Conservation (phyloP, 2,329 filamentous ascomycete species). For the Fusarium camptoceras region DNA sequence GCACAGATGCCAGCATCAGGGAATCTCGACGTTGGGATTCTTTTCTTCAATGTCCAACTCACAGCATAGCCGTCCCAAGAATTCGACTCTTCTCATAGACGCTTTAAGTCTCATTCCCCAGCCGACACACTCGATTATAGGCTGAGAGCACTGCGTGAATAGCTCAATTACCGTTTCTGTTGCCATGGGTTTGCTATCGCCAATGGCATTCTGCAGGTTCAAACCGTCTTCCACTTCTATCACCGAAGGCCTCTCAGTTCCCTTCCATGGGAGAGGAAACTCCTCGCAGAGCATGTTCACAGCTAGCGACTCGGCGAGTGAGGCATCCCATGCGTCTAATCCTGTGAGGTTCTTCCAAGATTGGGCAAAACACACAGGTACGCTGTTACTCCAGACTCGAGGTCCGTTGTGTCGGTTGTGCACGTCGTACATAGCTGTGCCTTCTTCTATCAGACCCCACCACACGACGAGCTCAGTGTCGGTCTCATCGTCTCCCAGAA, state of each 20-base stretch:
- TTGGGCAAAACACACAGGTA: constrained; percentile 46
- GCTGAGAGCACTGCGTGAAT: constrained; percentile 42
- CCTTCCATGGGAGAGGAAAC: constrained; percentile 41
- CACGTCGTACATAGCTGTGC: constrained; percentile 45
- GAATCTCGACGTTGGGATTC: constrained; percentile 30
- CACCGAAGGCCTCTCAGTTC: constrained; percentile 38
- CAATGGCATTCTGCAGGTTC: constrained; percentile 38
- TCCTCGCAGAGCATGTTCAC: constrained; percentile 46
- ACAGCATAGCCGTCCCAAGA: constrained; percentile 42
- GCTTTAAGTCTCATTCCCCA: constrained; percentile 42
- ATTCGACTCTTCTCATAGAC: constrained; percentile 42
- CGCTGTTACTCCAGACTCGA: constrained; percentile 45
- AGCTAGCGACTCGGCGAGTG: constrained; percentile 39
- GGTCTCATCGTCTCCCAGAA: constrained; percentile 40
- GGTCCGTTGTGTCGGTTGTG: constrained; percentile 38
- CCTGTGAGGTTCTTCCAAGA: constrained; percentile 45
- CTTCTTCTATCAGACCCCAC: constrained; percentile 46
- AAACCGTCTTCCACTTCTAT: constrained; percentile 44
- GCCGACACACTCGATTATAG: constrained; percentile 38
- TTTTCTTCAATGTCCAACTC: constrained; percentile 45
- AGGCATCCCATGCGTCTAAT: constrained; percentile 31
- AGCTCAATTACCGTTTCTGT: constrained; percentile 42
- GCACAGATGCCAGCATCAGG: constrained; percentile 31
- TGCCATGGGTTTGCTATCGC: constrained; percentile 38
- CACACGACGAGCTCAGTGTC: constrained; percentile 45